Evolutionary conservation across 352 stramenopile genomes (phyloP), one percentile per base, ranked within the genome.

Genomic region (Pythium phragmiticola): DNA sequence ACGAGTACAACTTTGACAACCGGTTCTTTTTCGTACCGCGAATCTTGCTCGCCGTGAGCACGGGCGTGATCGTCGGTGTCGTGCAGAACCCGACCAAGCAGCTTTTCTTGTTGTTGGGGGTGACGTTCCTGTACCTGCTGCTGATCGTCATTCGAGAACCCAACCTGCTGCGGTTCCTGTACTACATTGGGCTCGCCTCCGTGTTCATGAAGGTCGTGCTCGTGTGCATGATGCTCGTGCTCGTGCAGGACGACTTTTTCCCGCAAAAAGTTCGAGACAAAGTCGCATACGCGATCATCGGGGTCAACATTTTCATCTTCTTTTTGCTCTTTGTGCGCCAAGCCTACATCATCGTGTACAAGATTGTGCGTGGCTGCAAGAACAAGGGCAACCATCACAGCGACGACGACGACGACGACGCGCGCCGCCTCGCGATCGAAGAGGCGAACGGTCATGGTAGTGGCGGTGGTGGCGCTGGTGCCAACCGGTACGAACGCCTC

Each of bases 1-100:
- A 94, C 57, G 85, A 94, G 77, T 94, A 92, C 79, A 94, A 93
- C 70, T 92, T 91, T 36, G 81, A 92, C 63, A 94, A 96, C 64
- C 85, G 87, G 17, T 94, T 88, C 66, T 96, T 96, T 67, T 96
- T 96, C 61, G 74, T 94, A 23, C 82, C 81, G 7, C 77, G 85
- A 0, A 92, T 92, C 59, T 45, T 92, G 39, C 66, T 94, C 19
- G 81, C 87, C 3, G 69, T 94, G 0, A 50, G 65, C n/a, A 93
- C 84, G 0, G 87, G 87, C 39, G 75, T 77, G 17, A 69, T 94
- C 17, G 84, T 95, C 21, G 87, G 87, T 8, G 68, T 88, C 42
- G 69, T 95, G 36, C 74, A 77, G 7, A 70, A 91, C 59, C 70
- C 83, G 30, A 91, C 74, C 9, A 82, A 73, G 36, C 87, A 95